These are phyloP conservation scores for Guadua angustifolia DNA, from an alignment of 176 grass and related monocot genomes.

Conservation along the genomic window DNA sequence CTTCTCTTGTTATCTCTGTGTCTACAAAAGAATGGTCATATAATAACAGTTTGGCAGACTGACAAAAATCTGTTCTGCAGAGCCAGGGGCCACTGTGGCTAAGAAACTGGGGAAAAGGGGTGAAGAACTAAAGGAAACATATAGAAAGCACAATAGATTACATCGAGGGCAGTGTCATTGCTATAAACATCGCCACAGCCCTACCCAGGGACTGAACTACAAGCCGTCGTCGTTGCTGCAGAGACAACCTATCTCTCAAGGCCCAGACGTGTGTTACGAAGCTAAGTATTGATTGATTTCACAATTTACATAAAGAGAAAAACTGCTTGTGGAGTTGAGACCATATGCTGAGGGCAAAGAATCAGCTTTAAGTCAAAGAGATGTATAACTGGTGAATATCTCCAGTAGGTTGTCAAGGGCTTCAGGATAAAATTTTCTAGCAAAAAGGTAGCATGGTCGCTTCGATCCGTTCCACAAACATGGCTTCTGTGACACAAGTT, in stretches of 20 bases:
- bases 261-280: constrained; percentile 46
- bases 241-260: constrained; percentile 40
- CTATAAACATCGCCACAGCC: constrained; percentile 45
- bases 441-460: constrained; percentile 95
- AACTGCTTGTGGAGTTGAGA: not conserved
- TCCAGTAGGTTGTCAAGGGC: constrained; percentile 77
- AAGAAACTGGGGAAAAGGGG: not conserved
- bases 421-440: constrained; percentile 89
- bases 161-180: constrained; percentile 49
- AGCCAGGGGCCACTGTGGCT: constrained; percentile 28
- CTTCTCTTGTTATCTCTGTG: constrained; percentile 30
- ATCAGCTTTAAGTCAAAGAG: constrained; percentile 59
- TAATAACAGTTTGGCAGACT: constrained; percentile 34
- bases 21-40: constrained; percentile 62
- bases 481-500: constrained; percentile 59
- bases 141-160: constrained; percentile 57
- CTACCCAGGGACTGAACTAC: constrained; percentile 39
- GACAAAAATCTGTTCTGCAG: constrained; percentile 50
- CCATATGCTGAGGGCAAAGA: constrained; percentile 48
- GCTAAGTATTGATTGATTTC: constrained; percentile 57
- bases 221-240: constrained; percentile 40
- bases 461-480: constrained; percentile 96
- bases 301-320: constrained; percentile 63
- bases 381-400: constrained; percentile 81
- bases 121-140: constrained; percentile 28